Evolutionary conservation across 139 green algal species (phyloP).

Genomic region (Astrephomene gubernaculifera): DNA sequence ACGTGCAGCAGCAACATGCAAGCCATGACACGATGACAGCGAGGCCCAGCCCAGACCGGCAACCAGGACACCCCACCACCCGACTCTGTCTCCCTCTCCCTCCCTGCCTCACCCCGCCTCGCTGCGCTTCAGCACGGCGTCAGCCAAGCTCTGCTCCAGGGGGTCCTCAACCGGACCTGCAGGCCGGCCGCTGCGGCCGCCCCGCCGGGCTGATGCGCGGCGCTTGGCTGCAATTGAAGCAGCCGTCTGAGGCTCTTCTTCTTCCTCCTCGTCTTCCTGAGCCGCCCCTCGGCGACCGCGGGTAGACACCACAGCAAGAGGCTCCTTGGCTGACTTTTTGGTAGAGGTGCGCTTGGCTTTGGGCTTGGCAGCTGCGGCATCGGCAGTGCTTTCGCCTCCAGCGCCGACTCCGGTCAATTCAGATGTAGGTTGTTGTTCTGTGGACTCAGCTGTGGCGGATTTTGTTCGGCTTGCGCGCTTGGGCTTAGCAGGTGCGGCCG

Average conservation of each 20-base stretch:
- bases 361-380: background rate
- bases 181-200: background rate
- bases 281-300: background rate
- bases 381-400: background rate
- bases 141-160: background rate
- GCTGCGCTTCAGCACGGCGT: background rate
- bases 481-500: background rate
- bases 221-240: background rate
- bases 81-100: background rate
- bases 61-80: too few relatives aligned
- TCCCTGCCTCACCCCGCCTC: background rate
- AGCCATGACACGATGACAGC: too few relatives aligned
- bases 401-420: background rate
- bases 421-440: too few relatives aligned
- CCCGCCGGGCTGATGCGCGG: background rate
- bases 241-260: background rate
- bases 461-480: slow-evolving; percentile 21
- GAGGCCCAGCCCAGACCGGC: too few relatives aligned
- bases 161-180: background rate
- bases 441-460: background rate
- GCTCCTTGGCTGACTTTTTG: background rate
- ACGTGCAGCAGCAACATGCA: too few relatives aligned
- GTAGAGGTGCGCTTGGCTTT: slow-evolving; percentile 1
- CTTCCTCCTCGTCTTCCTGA: too few relatives aligned
- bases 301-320: background rate